phyloP scores from a whole-genome alignment of 2,329 filamentous ascomycete genomes.

The Arthrinium phaeospermum region DNA sequence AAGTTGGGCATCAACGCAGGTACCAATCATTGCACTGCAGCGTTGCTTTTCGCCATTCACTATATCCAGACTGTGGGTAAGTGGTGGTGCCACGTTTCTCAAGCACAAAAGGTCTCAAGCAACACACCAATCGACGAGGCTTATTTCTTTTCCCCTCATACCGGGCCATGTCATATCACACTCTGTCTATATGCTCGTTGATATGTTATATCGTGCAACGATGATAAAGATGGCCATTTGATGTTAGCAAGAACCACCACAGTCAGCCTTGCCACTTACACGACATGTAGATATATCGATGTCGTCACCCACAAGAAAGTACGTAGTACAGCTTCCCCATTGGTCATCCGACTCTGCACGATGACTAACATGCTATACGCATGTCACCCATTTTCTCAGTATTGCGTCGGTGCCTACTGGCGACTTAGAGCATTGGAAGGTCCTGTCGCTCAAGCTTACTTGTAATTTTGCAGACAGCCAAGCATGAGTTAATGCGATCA shows the following conservation, averaged over 20 bases:
- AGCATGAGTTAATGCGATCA: not conserved
- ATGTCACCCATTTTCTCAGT: not conserved
- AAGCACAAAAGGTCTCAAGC: not conserved
- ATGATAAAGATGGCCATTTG: not conserved
- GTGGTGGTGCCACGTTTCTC: slow-evolving; percentile 14
- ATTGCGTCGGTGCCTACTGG: not conserved
- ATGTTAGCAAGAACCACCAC: not conserved
- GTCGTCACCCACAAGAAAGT: too few species aligned
- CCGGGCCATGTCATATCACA: not conserved
- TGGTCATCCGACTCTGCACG: not conserved
- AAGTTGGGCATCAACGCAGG: not conserved
- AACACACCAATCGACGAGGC: not conserved
- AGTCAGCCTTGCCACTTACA: not conserved
- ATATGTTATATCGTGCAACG: too few species aligned
- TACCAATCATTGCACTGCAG: slow-evolving; percentile 4
- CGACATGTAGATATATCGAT: not conserved
- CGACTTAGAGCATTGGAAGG: not conserved
- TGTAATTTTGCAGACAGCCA: not conserved
- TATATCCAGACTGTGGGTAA: not conserved
- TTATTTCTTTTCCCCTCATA: not conserved
- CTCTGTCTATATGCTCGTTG: not conserved
- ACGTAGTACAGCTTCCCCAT: not conserved
- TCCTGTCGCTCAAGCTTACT: not conserved
- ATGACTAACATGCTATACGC: not conserved
- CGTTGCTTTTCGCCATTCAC: not conserved